Evolutionary conservation across 1,139 yeast species (phyloP).

Genomic region (Geotrichum candidum): DNA sequence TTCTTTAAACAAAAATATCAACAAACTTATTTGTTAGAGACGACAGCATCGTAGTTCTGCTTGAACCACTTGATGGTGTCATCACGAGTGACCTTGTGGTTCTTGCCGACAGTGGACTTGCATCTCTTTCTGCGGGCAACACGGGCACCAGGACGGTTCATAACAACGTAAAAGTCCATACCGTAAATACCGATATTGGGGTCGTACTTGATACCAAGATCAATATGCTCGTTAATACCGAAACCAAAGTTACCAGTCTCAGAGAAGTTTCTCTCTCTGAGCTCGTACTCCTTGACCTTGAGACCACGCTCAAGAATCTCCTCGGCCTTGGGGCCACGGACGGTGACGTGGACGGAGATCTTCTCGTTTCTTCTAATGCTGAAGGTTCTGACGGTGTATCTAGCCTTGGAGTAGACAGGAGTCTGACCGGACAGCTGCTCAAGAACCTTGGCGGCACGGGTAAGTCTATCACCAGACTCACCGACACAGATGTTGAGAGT

Average conservation of each 20-base stretch:
- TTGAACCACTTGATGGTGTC: conserved; percentile 98
- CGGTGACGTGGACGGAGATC: conserved; percentile 98
- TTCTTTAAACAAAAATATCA: background rate
- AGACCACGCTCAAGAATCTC: conserved; percentile 99
- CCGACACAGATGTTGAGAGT: conserved; percentile 99
- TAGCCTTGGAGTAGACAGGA: conserved; percentile 99
- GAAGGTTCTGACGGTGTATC: conserved; percentile 99
- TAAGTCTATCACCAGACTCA: conserved; percentile 99
- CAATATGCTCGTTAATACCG: conserved; percentile 99
- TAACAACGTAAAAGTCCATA: conserved; percentile 99
- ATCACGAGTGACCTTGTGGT: conserved; percentile 87
- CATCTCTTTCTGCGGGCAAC: conserved; percentile 99
- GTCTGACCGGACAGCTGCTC: conserved; percentile 99
- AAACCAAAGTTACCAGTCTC: conserved; percentile 99
- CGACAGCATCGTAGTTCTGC: conserved; percentile 99
- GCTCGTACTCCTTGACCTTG: conserved; percentile 99
- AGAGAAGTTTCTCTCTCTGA: conserved; percentile 89
- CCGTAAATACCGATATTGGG: conserved; percentile 99
- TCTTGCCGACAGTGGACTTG: conserved; percentile 81
- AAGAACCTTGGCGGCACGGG: conserved; percentile 99
- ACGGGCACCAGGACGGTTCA: conserved; percentile 99
- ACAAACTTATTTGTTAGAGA: conserved; percentile 45
- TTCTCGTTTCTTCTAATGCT: conserved; percentile 99
- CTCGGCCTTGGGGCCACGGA: conserved; percentile 99
- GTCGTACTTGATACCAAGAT: conserved; percentile 99